Conservation (phyloP, 148 eudicot species). For the Silene uniflora region DNA sequence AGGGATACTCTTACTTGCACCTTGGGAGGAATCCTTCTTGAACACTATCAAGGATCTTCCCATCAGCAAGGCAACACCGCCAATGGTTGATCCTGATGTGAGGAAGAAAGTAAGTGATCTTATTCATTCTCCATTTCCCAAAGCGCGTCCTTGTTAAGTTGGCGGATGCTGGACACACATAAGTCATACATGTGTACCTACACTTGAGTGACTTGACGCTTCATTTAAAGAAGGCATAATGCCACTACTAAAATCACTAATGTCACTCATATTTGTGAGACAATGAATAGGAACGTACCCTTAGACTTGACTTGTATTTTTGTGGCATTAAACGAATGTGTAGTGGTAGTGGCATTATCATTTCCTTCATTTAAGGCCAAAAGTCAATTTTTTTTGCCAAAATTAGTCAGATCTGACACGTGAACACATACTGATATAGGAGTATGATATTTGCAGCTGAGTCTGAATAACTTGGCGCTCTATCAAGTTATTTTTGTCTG, state of each 20-base stretch:
- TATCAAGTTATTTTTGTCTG: not conserved
- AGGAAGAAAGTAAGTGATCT: slow-evolving; percentile 53
- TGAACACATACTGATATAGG: not conserved
- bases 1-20: slow-evolving; percentile 80
- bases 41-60: slow-evolving; percentile 69
- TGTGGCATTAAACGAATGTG: too few relatives aligned
- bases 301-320: too few relatives aligned
- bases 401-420: not conserved
- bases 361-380: not conserved
- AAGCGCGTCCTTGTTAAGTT: not conserved
- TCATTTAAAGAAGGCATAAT: not conserved
- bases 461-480: not conserved
- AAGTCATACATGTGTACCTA: too few relatives aligned
- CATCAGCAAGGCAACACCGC: slow-evolving; percentile 48
- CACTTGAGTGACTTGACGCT: not conserved
- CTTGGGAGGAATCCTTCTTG: slow-evolving; percentile 86
- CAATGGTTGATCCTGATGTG: slow-evolving; percentile 64
- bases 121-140: not conserved
- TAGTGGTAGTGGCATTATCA: too few relatives aligned
- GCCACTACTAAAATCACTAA: too few relatives aligned
- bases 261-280: too few relatives aligned
- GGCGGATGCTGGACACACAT: not conserved
- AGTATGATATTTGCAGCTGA: not conserved
- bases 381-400: not conserved
- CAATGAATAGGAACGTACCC: too few relatives aligned